Percentiles rank a stretch among this genome's conserved stretches.
phyloP scores from a whole-genome alignment of 176 grass and related monocot species.

The Carex cristatella region DNA sequence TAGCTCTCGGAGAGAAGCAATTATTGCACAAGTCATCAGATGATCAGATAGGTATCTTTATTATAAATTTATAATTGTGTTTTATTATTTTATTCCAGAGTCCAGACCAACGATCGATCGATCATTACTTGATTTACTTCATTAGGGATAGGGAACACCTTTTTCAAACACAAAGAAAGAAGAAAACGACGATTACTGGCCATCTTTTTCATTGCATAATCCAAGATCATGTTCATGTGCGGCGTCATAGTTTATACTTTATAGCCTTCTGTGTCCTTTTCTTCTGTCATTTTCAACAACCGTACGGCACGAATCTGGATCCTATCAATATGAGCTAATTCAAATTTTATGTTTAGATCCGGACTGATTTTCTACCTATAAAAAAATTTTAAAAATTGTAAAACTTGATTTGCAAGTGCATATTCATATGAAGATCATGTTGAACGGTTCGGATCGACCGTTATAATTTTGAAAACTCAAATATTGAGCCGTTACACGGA shows the following conservation, averaged over 20 bases:
- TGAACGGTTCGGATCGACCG: no score
- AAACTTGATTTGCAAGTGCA: no score
- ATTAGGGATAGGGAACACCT: not conserved
- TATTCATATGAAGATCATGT: no score
- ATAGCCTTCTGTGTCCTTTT: conserved; percentile 8
- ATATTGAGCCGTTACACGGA: no score
- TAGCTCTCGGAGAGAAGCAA: not conserved
- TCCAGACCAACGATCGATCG: not conserved
- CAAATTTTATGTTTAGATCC: no score
- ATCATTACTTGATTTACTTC: no score
- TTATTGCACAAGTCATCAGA: not conserved
- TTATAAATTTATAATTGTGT: not conserved
- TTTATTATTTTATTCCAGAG: not conserved
- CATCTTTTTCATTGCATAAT: conserved; percentile 5
- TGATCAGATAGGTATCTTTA: not conserved
- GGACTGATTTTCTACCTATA: no score
- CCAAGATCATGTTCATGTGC: conserved; percentile 11
- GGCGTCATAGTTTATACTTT: not conserved
- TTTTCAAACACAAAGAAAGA: not conserved
- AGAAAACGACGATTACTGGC: not conserved
- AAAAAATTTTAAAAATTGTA: no score
- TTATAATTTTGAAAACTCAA: no score
- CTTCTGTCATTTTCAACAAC: conserved; percentile 4
- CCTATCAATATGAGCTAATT: no score
- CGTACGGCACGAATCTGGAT: no score